Percentiles rank a stretch among this genome's conserved stretches.
Conservation (phyloP, 192 early-diverging fungal species). For the Coemansia sp. region DNA sequence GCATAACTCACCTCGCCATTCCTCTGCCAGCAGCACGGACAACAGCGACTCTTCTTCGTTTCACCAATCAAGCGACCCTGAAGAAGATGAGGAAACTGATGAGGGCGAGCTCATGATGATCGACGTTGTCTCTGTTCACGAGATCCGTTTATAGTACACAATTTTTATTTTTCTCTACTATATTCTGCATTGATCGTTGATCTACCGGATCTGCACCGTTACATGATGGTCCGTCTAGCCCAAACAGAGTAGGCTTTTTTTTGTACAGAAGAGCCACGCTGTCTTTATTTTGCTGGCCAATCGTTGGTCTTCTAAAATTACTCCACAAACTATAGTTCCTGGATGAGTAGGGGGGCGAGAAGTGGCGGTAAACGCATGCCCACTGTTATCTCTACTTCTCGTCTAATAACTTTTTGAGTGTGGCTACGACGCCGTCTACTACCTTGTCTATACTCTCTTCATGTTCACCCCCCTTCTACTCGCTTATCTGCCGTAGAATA, state of each 20-base stretch:
- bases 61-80: not conserved
- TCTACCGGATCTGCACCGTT: not conserved
- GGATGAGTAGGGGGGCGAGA: not conserved
- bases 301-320: not conserved
- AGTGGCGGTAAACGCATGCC: not conserved
- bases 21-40: not conserved
- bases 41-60: not conserved
- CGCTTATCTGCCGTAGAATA: conserved; percentile 5
- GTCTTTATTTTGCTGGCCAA: not conserved
- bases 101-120: conserved; percentile 21
- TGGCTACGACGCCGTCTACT: conserved; percentile 6
- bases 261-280: not conserved
- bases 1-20: conserved; percentile 10
- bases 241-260: not conserved
- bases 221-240: not conserved
- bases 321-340: not conserved
- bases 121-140: conserved; percentile 30
- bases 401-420: not conserved
- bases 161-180: not conserved
- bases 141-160: conserved; percentile 19
- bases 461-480: not conserved
- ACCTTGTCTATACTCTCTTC: not conserved
- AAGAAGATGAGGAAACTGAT: not conserved
- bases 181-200: not conserved
- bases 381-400: not conserved